Base-by-base conservation (phyloP, 1,284 basidiomycete species). In the Xanthoconium separans region DNA sequence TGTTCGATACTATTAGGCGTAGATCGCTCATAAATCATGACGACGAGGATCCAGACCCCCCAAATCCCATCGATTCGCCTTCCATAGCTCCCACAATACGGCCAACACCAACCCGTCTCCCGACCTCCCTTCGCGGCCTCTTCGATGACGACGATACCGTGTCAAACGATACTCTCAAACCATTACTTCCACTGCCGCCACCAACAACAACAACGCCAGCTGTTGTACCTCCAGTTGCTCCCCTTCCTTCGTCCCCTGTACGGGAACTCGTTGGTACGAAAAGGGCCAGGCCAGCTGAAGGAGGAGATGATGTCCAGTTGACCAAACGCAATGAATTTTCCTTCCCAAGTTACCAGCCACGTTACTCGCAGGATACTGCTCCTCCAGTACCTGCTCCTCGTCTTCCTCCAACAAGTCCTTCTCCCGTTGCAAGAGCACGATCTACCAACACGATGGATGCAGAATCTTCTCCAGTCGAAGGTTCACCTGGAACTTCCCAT, bases 1-100 rank as follows among this genome's bases (percentile, higher is more conserved):
- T 89, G 63, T 91, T 91, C 61, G 89, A 91, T 49, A 89, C 89
- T 0, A 73, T 90, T 33, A 77, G 83, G 44, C 78, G 77, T 20
- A 74, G 71, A 41, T 68, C 73, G 24, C 63, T 68, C 53, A 60
- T 60, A 44, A 50, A 56, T 47, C 22, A 57, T 20, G 67, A 61
- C 18, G 64, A 65, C 4, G 63, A 16, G 10, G 54, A 65, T 11
- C 5, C 29, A 11, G 57, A 55, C 30, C 16, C 55, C 49, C 66
- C 18, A 65, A 70, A 44, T 59, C 62, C 48, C 55, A 68, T 70
- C 47, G 66, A 72, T 33, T 51, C 63, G 20, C 43, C 59, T 9
- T 68, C 65, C 22, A 55, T 61, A 16, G 73, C 73, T 51, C 61
- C 77, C 16, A 87, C 83, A 16, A 70, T 85, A 24, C 77, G 82